phyloP scores from a whole-genome alignment of 2,329 filamentous ascomycete genomes.

The Colletotrichum neosansevieriae region DNA sequence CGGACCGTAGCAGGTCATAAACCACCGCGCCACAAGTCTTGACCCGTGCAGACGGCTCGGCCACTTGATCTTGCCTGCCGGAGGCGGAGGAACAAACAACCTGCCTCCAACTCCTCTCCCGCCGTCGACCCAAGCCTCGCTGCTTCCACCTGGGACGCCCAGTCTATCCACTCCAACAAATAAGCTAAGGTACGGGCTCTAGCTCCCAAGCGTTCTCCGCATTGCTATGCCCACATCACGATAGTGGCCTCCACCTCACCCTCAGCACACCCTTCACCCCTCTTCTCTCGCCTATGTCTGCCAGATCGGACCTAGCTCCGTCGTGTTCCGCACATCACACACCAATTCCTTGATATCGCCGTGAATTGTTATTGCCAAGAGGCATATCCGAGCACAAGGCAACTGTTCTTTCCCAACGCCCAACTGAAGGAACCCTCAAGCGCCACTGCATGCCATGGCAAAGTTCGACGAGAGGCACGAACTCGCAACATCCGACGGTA shows the following conservation, averaged over 20 bases:
- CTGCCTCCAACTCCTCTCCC: background rate
- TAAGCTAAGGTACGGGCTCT: constrained; percentile 26
- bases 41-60: constrained; percentile 4
- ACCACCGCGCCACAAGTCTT: constrained; percentile 35
- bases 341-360: background rate
- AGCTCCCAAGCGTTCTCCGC: constrained; percentile 13
- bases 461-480: background rate
- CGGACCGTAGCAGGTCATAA: constrained; percentile 16
- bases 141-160: constrained; percentile 5
- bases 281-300: constrained; percentile 22
- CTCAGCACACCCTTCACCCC: background rate
- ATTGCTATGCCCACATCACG: constrained; percentile 7
- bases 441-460: background rate
- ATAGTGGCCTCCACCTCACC: background rate
- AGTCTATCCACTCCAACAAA: constrained; percentile 8
- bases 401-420: constrained; percentile 34
- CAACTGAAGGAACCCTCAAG: constrained; percentile 3
- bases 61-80: background rate
- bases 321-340: background rate
- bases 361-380: constrained; percentile 5
- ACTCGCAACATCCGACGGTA: constrained; percentile 19
- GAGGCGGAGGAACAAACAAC: constrained; percentile 1
- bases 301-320: constrained; percentile 33
- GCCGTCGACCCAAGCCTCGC: background rate
- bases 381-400: constrained; percentile 9